Conservation (phyloP, 1,284 basidiomycete species). For the Fereydounia khargensis region DNA sequence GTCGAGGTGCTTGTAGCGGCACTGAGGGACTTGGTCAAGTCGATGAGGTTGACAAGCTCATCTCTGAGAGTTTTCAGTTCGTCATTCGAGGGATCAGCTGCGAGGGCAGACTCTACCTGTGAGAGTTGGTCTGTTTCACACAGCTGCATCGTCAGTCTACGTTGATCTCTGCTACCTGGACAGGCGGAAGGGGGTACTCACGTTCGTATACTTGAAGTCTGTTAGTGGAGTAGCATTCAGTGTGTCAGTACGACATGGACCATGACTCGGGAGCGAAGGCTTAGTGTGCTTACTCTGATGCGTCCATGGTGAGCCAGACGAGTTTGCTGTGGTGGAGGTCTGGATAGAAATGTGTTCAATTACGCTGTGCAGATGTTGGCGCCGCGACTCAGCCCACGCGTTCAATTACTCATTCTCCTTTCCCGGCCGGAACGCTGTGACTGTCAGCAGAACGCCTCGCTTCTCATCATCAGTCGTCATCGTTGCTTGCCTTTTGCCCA, state of each 20-base stretch:
- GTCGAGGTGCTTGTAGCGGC: neutral
- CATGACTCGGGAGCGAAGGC: neutral
- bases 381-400: no score
- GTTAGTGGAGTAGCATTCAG: neutral
- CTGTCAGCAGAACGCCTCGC: no score
- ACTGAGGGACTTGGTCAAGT: conserved; percentile 65
- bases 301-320: conserved; percentile 5
- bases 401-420: no score
- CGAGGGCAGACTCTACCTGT: conserved; percentile 82
- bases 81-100: conserved; percentile 74
- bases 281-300: conserved; percentile 1
- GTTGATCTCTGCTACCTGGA: no score
- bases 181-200: neutral
- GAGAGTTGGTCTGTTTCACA: conserved; percentile 63
- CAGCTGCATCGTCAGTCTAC: neutral
- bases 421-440: no score
- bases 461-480: no score
- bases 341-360: no score
- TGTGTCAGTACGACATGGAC: neutral
- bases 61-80: conserved; percentile 70
- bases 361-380: no score
- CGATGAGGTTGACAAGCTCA: conserved; percentile 85
- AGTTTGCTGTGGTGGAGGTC: no score
- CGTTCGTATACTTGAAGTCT: neutral
- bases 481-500: no score